These are phyloP conservation scores for Chlorella variabilis DNA, from an alignment of 163 green algal species.

Conservation along the genomic window DNA sequence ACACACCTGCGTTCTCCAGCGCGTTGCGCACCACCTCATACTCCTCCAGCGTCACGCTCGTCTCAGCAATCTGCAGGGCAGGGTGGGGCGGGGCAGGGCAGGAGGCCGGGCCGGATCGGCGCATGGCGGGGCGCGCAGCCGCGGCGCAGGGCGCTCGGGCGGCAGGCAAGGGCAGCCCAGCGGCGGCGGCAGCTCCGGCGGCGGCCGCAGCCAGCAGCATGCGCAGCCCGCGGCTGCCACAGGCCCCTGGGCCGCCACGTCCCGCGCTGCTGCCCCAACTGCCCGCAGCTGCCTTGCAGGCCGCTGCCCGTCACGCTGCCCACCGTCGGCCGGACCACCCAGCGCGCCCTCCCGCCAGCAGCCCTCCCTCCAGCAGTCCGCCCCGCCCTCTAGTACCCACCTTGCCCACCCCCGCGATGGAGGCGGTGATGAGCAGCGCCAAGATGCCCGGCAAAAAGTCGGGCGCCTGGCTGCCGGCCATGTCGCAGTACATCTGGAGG, in stretches of 20 bases:
- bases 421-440: constrained; percentile 51
- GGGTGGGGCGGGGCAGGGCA: neutral
- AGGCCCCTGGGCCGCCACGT: too few relatives aligned
- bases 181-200: neutral
- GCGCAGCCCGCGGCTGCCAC: too few relatives aligned
- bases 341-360: too few relatives aligned
- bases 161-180: too few relatives aligned
- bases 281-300: too few relatives aligned
- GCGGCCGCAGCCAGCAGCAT: neutral
- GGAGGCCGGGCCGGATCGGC: too few relatives aligned
- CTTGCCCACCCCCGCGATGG: constrained; percentile 37
- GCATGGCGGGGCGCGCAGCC: too few relatives aligned
- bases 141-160: too few relatives aligned
- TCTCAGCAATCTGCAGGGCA: constrained; percentile 43
- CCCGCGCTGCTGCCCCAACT: neutral
- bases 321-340: too few relatives aligned
- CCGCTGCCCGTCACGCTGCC: too few relatives aligned
- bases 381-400: neutral
- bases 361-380: neutral
- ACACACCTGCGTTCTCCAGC: constrained; percentile 63
- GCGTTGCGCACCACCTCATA: constrained; percentile 58
- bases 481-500: constrained; percentile 47
- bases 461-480: neutral
- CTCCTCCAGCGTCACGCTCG: constrained; percentile 49
- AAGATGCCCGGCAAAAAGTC: constrained; percentile 15